A percentile compares a stretch with the other conserved stretches of the same genome.
Conservation (phyloP, 2,329 filamentous ascomycete species). For the Teratosphaeria gauchensis region DNA sequence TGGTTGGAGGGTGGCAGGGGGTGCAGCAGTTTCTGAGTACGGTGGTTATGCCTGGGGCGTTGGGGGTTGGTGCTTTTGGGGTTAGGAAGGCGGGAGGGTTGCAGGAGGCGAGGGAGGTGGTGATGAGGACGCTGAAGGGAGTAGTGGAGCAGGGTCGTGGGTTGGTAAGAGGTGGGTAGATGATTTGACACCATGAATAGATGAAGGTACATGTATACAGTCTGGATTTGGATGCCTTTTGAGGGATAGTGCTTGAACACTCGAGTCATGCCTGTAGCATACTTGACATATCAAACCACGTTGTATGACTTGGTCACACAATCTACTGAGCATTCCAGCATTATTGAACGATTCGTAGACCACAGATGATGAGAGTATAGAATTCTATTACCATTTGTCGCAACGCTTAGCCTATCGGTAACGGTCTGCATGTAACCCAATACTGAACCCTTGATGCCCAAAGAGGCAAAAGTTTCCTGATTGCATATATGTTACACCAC, state of each 20-base stretch:
- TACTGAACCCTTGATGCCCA: neutral
- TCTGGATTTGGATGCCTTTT: neutral
- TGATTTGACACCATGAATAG: neutral
- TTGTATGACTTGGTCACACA: too few species aligned
- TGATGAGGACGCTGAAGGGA: neutral
- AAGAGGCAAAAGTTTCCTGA: neutral
- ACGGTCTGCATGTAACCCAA: neutral
- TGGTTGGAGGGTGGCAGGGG: conserved; percentile 15
- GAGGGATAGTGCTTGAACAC: neutral
- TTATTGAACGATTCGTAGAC: too few species aligned
- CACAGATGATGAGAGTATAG: too few species aligned
- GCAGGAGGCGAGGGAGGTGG: neutral
- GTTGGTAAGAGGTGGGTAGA: neutral
- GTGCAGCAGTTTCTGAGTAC: conserved; percentile 5
- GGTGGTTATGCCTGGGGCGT: neutral
- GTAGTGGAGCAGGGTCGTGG: neutral
- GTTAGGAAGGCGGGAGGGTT: conserved; percentile 6
- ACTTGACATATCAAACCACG: neutral
- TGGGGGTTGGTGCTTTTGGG: conserved; percentile 7
- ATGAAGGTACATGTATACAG: neutral
- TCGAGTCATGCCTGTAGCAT: neutral
- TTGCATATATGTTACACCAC: neutral
- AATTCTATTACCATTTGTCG: too few species aligned
- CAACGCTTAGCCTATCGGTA: neutral
- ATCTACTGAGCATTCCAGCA: too few species aligned